Percentiles rank a stretch among this genome's conserved stretches.
Conservation (phyloP, 768 basidiomycete species). For the Coprinopsis marcescibilis region DNA sequence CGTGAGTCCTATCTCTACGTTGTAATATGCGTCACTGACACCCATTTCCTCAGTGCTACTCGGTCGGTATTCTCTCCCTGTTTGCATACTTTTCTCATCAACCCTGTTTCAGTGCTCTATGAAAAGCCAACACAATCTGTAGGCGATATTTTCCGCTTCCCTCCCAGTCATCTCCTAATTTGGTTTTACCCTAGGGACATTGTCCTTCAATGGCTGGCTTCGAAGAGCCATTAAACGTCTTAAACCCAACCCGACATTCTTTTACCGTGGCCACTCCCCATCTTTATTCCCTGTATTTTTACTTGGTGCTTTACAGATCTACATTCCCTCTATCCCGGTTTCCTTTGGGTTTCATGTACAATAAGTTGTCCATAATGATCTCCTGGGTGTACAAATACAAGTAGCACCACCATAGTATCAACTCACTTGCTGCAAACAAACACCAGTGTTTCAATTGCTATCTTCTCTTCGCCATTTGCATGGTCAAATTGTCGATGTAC, state of each 20-base stretch:
- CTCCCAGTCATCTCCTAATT: slow-evolving; percentile 7
- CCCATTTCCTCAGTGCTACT: slow-evolving; percentile 56
- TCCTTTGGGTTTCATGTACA: neutral
- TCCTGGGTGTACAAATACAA: neutral
- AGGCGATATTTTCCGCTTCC: slow-evolving; percentile 23
- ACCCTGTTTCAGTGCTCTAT: slow-evolving; percentile 71
- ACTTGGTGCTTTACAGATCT: neutral
- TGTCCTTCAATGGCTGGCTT: slow-evolving; percentile 78
- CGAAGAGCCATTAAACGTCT: slow-evolving; percentile 6
- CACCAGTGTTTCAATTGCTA: slow-evolving; percentile 19
- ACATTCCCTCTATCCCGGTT: neutral
- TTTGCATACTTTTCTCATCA: slow-evolving; percentile 3
- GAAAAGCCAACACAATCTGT: slow-evolving; percentile 94
- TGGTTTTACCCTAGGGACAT: slow-evolving; percentile 61
- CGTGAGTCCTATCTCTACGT: slow-evolving; percentile 40
- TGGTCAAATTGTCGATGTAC: slow-evolving; percentile 86
- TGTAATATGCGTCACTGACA: neutral
- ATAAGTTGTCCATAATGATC: slow-evolving; percentile 3
- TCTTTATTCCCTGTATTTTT: neutral
- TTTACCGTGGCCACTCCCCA: neutral
- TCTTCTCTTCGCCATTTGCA: slow-evolving; percentile 80
- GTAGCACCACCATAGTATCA: neutral
- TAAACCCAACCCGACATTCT: neutral
- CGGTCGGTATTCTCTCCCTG: slow-evolving; percentile 39
- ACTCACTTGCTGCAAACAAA: neutral